Conservation (phyloP, 495 filamentous ascomycete genomes). For the Trichoderma gamsii region DNA sequence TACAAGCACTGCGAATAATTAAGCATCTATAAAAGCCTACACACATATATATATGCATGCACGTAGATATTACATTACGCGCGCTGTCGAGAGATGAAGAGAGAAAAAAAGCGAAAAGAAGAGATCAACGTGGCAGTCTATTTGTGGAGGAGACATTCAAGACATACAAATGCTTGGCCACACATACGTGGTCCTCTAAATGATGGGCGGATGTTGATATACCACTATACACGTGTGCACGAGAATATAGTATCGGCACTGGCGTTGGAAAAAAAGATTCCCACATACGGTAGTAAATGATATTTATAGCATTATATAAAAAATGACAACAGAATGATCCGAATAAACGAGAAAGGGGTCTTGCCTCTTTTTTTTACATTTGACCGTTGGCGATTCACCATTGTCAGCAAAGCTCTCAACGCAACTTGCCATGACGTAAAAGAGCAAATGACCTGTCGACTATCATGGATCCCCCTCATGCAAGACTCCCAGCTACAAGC, state of each 20-base stretch:
- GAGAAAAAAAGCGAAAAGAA: not conserved
- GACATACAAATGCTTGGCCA: not conserved
- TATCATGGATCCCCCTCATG: slow-evolving; percentile 7
- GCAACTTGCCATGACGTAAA: not conserved
- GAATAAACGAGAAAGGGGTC: too few relatives aligned
- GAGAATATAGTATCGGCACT: not conserved
- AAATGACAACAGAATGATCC: not conserved
- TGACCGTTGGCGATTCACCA: not conserved
- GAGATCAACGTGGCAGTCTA: not conserved
- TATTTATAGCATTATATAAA: not conserved
- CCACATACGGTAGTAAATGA: not conserved
- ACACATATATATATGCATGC: not conserved
- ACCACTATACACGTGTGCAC: not conserved
- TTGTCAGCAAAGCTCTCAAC: too few relatives aligned
- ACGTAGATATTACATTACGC: not conserved
- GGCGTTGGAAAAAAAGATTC: not conserved
- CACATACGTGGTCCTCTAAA: not conserved
- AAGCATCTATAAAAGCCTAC: not conserved
- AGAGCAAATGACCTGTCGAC: not conserved
- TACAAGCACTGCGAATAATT: not conserved
- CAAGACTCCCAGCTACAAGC: not conserved
- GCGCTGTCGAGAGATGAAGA: not conserved
- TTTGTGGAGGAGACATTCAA: not conserved
- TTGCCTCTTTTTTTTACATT: not conserved
- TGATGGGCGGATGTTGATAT: not conserved